Base-by-base conservation (phyloP, 139 green algal genomes). In the Chlamydomonas schloesseri region DNA sequence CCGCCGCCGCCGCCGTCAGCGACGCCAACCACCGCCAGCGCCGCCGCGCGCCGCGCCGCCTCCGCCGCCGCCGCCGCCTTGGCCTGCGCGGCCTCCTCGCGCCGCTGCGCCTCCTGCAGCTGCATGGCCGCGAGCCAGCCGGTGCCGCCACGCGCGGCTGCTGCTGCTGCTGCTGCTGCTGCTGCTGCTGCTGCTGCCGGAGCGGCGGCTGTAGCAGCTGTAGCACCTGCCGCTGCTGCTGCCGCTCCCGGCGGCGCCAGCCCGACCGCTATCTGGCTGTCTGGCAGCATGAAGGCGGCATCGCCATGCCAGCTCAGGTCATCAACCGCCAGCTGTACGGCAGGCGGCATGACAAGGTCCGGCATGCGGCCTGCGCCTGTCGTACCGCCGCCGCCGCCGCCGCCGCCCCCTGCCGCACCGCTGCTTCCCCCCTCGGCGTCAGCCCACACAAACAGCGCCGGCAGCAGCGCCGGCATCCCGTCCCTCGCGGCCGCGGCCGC, bases 251-350 rank as follows among this genome's bases (percentile, higher is more conserved):
- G 6, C 55, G 55, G 8, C 18, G 55, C 55, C 18, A 26, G 21
- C n/a, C n/a, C 55, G 55, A 64, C 2, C 73, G 70, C 47, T 9
- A 81, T 13, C 75, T 82, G 75, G 75, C 75, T 82, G 37, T 82
- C 75, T 10, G 75, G 58, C 10, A 72, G 36, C 57, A 82, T 34
- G 21, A 82, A 71, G n/a, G n/a, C n/a, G n/a, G n/a, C n/a, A 1
- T 14, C 75, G 15, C 75, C 58, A 14, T 82, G 57, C 75, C 57
- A 71, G 8, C 29, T 58, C 21, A 82, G 37, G 34, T 55, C 75
- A 29, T 82, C 75, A 24, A 82, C 26, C 24, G 75, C 75, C 20
- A 60, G 21, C 34, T 82, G 75, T 26, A 82, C 55, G 34, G 58
- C 33, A 8, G 34, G 58, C 34, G 75, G 75, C 75, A 82, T 58